Evolutionary conservation across 495 filamentous ascomycete species (phyloP), one percentile per base, ranked within the genome.

Genomic region (Aspergillus olivimuriae): DNA sequence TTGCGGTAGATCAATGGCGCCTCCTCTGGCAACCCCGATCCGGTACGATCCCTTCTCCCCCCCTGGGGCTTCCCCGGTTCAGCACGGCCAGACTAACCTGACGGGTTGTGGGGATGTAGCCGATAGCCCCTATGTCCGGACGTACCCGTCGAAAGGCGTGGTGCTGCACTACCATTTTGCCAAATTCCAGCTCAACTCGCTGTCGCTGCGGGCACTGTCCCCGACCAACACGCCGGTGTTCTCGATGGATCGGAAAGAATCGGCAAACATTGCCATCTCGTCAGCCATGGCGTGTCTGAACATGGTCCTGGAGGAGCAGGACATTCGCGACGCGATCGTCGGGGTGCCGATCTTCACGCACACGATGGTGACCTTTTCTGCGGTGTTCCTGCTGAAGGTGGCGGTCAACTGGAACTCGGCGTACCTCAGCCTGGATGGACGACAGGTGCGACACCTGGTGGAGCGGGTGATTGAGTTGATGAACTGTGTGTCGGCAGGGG

Each of bases 301-400:
- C 14, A 66, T 79, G 50, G 70, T 80, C 4, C 56, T 81, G 1
- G 70, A 77, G 18, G 77, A 78, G 40, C 68, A 65, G 3, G 74
- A 78, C 37, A 73, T 82, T 15, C 73, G 74, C 5, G 63, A 72
- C 41, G 77, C 78, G 19, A 82, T 81, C 52, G 75, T 81, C 20
- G 69, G 75, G 0, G 79, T 75, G 33, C 70, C 73, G 6, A 78
- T 79, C 12, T 73, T 75, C 48, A 77, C 75, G 2, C 73, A 80
- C 43, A 79, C 78, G n/a, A 81, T 81, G 77, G 75, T 81, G 32
- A 72, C 76, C 9, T 82, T 75, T 48, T 74, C 73, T 11, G 76
- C 78, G 0, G 69, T 74, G 3, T 77, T 77, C 50, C 63, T 77
- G 9, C 64, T 78, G 34, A 78, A 78, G 47, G 72, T 77, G 17